Evolutionary conservation across 805 yeast genomes (phyloP).

Genomic region (Scheffersomyces lignosus): DNA sequence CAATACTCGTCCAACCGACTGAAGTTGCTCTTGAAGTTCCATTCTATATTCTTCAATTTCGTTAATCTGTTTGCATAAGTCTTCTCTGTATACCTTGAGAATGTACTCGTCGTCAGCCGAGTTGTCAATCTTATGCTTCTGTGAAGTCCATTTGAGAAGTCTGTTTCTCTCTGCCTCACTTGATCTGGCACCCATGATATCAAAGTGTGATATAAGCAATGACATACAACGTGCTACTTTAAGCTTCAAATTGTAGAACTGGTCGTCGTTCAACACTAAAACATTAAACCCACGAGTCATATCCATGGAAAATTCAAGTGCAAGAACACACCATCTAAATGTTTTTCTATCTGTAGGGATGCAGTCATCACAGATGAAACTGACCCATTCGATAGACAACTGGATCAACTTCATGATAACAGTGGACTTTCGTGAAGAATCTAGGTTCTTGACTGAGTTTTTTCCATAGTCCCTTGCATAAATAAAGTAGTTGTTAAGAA

Average conservation of each 20-base stretch:
- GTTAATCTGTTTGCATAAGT: conserved; percentile 63
- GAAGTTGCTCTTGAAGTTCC: conserved; percentile 39
- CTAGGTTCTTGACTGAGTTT: conserved; percentile 64
- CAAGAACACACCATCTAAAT: conserved; percentile 94
- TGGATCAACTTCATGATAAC: conserved; percentile 72
- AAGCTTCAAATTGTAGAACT: conserved; percentile 66
- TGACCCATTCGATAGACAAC: conserved; percentile 85
- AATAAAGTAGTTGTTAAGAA: conserved; percentile 69
- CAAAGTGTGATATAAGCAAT: conserved; percentile 89
- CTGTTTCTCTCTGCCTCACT: conserved; percentile 62
- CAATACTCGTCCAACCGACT: conserved; percentile 78
- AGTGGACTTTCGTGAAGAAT: conserved; percentile 62
- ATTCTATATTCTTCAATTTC: conserved; percentile 61
- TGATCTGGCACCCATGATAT: conserved; percentile 96
- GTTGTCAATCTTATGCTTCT: conserved; percentile 52
- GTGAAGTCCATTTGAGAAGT: conserved; percentile 53
- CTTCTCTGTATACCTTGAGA: conserved; percentile 56
- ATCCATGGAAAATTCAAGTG: conserved; percentile 94
- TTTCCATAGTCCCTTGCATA: conserved; percentile 82
- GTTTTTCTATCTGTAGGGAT: conserved; percentile 88
- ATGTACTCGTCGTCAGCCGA: conserved; percentile 40
- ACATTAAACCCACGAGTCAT: conserved; percentile 90
- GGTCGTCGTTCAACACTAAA: conserved; percentile 72
- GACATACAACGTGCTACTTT: conserved; percentile 96
- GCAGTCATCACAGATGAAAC: conserved; percentile 92